These are phyloP conservation scores for Dictyostelium citrinum DNA, from an alignment of 78 protist species.

Conservation along the genomic window DNA sequence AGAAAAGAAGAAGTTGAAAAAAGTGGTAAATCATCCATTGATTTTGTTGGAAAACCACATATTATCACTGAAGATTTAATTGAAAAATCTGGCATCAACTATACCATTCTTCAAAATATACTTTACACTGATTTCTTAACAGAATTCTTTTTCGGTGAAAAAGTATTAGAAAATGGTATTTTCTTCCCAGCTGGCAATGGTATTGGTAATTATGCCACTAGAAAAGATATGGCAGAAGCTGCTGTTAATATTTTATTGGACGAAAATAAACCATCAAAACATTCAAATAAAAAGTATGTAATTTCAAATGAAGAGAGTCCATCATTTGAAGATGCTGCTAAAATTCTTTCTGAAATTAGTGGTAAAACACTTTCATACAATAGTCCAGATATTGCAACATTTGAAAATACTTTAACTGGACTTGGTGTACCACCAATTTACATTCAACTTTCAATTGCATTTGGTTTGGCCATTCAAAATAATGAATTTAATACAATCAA, in stretches of 20 bases:
- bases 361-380: background rate
- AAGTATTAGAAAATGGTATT: background rate
- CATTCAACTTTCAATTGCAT: background rate
- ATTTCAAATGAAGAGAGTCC: background rate
- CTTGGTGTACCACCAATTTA: background rate
- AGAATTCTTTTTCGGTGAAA: slow-evolving; percentile 4
- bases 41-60: background rate
- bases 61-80: background rate
- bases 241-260: background rate
- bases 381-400: background rate
- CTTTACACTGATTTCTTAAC: background rate
- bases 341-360: background rate
- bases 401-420: background rate
- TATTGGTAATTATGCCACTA: background rate
- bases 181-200: slow-evolving; percentile 17
- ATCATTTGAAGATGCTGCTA: background rate
- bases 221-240: slow-evolving; percentile 42
- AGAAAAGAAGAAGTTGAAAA: slow-evolving; percentile 1
- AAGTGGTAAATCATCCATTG: background rate
- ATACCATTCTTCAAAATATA: slow-evolving; percentile 3
- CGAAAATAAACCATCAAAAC: background rate
- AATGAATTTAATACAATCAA: background rate
- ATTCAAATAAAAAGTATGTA: background rate
- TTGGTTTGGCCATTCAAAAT: slow-evolving; percentile 10
- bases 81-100: background rate